Evolutionary conservation across 2,329 filamentous ascomycete genomes (phyloP), one percentile per base, ranked within the genome.

Genomic region (Sporothrix humicola): DNA sequence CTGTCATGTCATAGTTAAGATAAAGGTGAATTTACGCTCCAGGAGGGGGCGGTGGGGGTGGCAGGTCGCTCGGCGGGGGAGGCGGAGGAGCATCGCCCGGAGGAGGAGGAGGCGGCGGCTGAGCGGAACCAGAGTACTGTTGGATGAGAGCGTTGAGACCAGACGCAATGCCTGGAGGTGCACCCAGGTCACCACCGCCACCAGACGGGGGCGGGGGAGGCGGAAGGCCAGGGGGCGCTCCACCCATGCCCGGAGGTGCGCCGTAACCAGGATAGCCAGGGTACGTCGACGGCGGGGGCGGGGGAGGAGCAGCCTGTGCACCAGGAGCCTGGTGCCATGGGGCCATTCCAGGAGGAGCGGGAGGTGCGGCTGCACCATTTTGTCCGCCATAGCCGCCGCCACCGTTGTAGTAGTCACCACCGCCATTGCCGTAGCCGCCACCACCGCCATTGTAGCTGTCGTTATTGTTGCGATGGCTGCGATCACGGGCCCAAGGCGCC

Each of bases 91-190:
- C 79, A 50, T 80, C 81, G 23, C 79, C 79, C 0, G 76, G 72
- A 7, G 76, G 75, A 20, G 76, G 75, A 9, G 74, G 74, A 9
- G 74, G 74, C n/a, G 76, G 76, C 3, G 75, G 75, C 9, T 69
- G 73, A 17, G 73, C 73, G 1, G 77, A 77, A 17, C 79, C 79
- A 48, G 81, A 80, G 68, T 82, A 93, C 78, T 90, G 90, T 80
- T 92, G 89, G 77, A 92, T 90, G 74, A 93, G 84, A 71, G 89
- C 88, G 78, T 87, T 90, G 74, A 91, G 83, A 52, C 88, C 89
- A 74, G 86, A 86, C 58, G 82, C 81, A 31, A 88, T 82, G 75
- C 83, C 86, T 77, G 88, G 86, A 46, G 87, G 86, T 73, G 84
- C 85, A 73, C 76, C 76, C 3, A 77, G 66, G 23, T 78, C 75